Evolutionary conservation across 2,329 filamentous ascomycete genomes (phyloP).

Genomic region (Colletotrichum horii): DNA sequence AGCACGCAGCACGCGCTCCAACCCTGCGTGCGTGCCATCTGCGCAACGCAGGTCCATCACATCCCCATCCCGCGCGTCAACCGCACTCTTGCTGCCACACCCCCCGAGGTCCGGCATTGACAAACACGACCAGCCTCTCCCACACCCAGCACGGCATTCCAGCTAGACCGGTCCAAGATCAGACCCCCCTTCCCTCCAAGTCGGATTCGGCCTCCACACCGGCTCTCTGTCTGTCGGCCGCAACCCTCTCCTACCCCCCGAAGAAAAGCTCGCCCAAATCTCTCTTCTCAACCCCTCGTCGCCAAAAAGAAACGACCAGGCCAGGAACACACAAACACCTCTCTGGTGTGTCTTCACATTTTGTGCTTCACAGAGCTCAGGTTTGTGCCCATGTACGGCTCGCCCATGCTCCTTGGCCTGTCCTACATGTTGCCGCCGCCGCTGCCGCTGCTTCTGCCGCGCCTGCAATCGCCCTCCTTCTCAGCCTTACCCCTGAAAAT

Average conservation of each 20-base stretch:
- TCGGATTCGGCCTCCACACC: not conserved
- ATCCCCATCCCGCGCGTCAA: slow-evolving; percentile 2
- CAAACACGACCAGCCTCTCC: not conserved
- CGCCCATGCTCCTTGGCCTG: slow-evolving; percentile 14
- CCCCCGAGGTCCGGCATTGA: not conserved
- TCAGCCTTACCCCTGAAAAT: slow-evolving; percentile 23
- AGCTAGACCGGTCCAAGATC: not conserved
- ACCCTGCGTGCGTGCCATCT: not conserved
- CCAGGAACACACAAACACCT: not conserved
- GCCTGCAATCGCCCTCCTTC: not conserved
- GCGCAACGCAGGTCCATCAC: not conserved
- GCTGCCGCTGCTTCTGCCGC: not conserved
- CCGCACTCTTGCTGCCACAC: not conserved
- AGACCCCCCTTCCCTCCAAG: not conserved
- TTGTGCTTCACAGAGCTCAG: not conserved
- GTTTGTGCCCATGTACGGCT: slow-evolving; percentile 10
- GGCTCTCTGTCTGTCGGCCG: not conserved
- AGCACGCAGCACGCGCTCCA: not conserved
- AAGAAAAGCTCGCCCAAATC: not conserved
- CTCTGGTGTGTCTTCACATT: not conserved
- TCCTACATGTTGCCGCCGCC: slow-evolving; percentile 17
- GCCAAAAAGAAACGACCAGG: not conserved
- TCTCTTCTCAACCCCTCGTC: slow-evolving; percentile 9
- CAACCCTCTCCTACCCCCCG: not conserved
- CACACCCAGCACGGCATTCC: not conserved